phyloP scores from a whole-genome alignment of 495 filamentous ascomycete species.

The Aspergillus hancockii region DNA sequence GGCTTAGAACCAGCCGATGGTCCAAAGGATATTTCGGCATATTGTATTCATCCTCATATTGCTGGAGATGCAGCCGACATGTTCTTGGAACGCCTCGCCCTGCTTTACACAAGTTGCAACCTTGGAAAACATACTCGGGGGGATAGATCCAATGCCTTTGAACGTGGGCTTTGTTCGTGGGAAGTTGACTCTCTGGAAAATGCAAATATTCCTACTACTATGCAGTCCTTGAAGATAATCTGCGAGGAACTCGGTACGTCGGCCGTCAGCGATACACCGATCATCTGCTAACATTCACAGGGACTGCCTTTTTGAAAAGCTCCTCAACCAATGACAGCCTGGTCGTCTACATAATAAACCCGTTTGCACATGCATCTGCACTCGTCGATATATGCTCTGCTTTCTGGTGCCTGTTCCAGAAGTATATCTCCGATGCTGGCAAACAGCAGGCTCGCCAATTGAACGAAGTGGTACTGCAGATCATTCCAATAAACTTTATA shows the following conservation, averaged over 20 bases:
- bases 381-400: slow-evolving; percentile 76
- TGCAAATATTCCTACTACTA: slow-evolving; percentile 33
- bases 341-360: slow-evolving; percentile 86
- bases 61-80: slow-evolving; percentile 58
- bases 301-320: slow-evolving; percentile 44
- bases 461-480: slow-evolving; percentile 79
- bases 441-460: slow-evolving; percentile 50
- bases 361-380: slow-evolving; percentile 61
- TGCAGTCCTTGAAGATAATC: slow-evolving; percentile 38
- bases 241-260: slow-evolving; percentile 47
- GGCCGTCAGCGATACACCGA: slow-evolving; percentile 8
- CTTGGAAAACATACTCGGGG: slow-evolving; percentile 70
- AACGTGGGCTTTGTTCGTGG: slow-evolving; percentile 62
- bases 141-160: slow-evolving; percentile 48
- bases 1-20: slow-evolving; percentile 78
- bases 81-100: slow-evolving; percentile 72
- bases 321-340: slow-evolving; percentile 59
- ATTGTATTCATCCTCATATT: slow-evolving; percentile 74
- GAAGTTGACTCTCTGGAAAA: slow-evolving; percentile 30
- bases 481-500: slow-evolving; percentile 74
- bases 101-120: slow-evolving; percentile 76
- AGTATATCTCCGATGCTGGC: slow-evolving; percentile 56
- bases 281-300: slow-evolving; percentile 30
- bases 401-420: slow-evolving; percentile 73
- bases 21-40: slow-evolving; percentile 73